Conservation (phyloP, 2,329 filamentous ascomycete genomes). For the Penicillium sp. region DNA sequence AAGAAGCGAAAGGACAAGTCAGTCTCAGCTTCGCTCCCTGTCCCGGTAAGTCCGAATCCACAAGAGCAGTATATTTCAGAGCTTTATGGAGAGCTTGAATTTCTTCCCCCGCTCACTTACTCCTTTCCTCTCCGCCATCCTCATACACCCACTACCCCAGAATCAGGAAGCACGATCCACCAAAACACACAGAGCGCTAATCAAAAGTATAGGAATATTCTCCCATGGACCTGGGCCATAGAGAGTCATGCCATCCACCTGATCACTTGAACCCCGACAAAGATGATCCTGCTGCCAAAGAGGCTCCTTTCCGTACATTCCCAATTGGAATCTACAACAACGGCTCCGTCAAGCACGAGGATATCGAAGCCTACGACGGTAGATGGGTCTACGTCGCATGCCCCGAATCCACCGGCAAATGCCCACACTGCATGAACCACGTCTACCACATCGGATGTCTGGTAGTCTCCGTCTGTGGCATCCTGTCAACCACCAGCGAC, state of each 20-base stretch:
- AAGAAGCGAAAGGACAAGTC: background rate
- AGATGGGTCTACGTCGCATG: slow-evolving; percentile 22
- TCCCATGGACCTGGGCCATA: background rate
- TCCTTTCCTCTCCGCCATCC: background rate
- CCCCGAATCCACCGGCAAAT: slow-evolving; percentile 13
- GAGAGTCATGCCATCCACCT: background rate
- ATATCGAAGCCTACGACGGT: slow-evolving; percentile 18
- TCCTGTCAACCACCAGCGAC: background rate
- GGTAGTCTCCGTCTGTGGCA: slow-evolving; percentile 12
- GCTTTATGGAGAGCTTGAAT: background rate
- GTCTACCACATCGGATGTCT: slow-evolving; percentile 19
- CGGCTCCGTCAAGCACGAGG: slow-evolving; percentile 2
- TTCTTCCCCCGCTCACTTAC: background rate
- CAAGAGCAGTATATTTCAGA: background rate
- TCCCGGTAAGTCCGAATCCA: background rate
- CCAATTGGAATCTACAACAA: slow-evolving; percentile 5
- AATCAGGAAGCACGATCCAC: background rate
- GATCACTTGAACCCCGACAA: background rate
- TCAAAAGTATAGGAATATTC: background rate
- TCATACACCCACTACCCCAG: background rate
- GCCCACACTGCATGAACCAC: slow-evolving; percentile 18
- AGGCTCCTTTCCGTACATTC: background rate
- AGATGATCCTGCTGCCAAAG: background rate
- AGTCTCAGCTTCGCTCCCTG: background rate
- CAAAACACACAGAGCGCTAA: background rate